Evolutionary conservation across 2,329 filamentous ascomycete species (phyloP).

Genomic region (Aspergillus aculeatus): DNA sequence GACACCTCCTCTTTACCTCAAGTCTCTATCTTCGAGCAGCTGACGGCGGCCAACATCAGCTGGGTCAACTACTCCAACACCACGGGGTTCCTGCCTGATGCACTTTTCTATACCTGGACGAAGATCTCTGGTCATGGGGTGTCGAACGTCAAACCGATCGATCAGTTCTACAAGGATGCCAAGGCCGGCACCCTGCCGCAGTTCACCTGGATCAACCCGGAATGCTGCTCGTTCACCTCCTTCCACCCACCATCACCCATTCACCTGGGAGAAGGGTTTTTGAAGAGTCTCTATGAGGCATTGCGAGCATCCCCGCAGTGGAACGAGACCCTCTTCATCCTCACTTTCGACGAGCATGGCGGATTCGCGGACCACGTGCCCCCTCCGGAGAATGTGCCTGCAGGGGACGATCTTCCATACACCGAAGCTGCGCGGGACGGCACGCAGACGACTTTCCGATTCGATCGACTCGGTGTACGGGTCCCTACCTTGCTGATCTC

Average conservation of each 20-base stretch:
- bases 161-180: constrained; percentile 48
- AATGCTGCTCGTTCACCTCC: constrained; percentile 52
- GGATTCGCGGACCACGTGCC: constrained; percentile 51
- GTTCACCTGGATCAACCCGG: constrained; percentile 52
- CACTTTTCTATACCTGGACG: constrained; percentile 47
- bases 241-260: constrained; percentile 49
- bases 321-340: constrained; percentile 49
- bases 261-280: constrained; percentile 45
- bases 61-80: constrained; percentile 52
- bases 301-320: constrained; percentile 47
- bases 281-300: constrained; percentile 50
- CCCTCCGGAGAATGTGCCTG: constrained; percentile 41
- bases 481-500: constrained; percentile 47
- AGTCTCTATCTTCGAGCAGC: constrained; percentile 41
- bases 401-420: constrained; percentile 39
- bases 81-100: constrained; percentile 45
- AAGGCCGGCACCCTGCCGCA: constrained; percentile 44
- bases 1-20: constrained; percentile 36
- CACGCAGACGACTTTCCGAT: constrained; percentile 38
- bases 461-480: constrained; percentile 45
- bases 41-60: constrained; percentile 41
- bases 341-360: constrained; percentile 51
- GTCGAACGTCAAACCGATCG: constrained; percentile 38
- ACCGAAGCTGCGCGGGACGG: constrained; percentile 36
- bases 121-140: constrained; percentile 33